Conservation (phyloP, 257 asterid species). For the Anisodus acutangulus region DNA sequence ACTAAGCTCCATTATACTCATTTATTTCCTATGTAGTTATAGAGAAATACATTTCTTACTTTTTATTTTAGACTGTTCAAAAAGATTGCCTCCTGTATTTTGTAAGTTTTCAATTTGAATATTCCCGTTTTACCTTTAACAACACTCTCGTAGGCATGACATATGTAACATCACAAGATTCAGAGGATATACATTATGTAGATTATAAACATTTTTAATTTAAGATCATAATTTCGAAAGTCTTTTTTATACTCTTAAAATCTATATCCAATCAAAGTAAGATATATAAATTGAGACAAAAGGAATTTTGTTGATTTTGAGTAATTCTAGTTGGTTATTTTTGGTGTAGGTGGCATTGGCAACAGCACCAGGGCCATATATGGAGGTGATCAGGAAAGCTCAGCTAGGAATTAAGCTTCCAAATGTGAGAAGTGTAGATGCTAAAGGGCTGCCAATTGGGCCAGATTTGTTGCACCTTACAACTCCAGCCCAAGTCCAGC, state of each 20-base stretch:
- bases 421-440: constrained; percentile 43
- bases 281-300: background rate
- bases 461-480: constrained; percentile 50
- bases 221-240: background rate
- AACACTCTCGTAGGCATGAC: background rate
- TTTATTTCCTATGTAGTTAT: background rate
- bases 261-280: background rate
- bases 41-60: background rate
- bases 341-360: constrained; percentile 44
- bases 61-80: background rate
- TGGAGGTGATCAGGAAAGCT: constrained; percentile 41
- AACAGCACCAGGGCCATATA: constrained; percentile 40
- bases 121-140: background rate
- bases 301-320: background rate
- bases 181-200: background rate
- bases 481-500: constrained; percentile 40
- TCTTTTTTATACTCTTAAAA: too few relatives aligned
- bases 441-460: constrained; percentile 40
- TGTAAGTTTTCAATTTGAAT: background rate
- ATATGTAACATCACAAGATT: background rate
- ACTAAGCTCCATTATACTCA: background rate
- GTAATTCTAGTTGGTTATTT: background rate
- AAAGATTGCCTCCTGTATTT: background rate
- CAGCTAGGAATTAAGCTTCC: constrained; percentile 42
- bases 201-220: background rate